Percentiles rank a stretch among this genome's conserved stretches.
These are phyloP conservation scores for Fusarium solani-melongenae DNA, from an alignment of 2,329 filamentous ascomycete species.

Conservation along the genomic window DNA sequence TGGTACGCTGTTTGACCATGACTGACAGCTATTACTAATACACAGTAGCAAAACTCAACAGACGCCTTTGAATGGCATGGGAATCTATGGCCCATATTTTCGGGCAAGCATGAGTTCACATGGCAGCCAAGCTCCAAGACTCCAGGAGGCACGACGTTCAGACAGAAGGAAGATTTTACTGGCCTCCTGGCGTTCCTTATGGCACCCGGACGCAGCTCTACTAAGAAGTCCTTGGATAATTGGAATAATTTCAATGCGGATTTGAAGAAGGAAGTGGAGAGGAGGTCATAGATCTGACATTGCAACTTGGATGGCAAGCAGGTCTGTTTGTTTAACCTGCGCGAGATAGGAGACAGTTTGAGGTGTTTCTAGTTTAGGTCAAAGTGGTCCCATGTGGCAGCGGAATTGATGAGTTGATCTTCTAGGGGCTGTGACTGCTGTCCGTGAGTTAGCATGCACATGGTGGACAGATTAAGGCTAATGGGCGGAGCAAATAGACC, in stretches of 20 bases:
- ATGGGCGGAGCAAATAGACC: too few relatives aligned
- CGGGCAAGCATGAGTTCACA: constrained; percentile 9
- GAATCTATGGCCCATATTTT: background rate
- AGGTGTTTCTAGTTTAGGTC: background rate
- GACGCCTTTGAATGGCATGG: constrained; percentile 9
- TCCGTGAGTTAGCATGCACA: too few relatives aligned
- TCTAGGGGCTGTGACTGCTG: too few relatives aligned
- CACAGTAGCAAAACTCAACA: background rate
- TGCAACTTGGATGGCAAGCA: background rate
- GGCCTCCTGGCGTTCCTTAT: constrained; percentile 11
- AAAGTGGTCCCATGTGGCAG: too few relatives aligned
- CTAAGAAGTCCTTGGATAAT: background rate
- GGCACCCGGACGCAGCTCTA: background rate
- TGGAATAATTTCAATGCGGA: constrained; percentile 5
- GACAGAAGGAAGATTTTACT: constrained; percentile 2
- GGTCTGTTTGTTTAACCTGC: background rate
- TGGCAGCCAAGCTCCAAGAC: constrained; percentile 15
- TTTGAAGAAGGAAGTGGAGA: constrained; percentile 16
- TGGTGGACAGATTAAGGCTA: too few relatives aligned
- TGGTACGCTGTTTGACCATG: background rate
- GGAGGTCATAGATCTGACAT: background rate
- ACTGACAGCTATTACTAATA: background rate
- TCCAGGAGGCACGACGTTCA: background rate
- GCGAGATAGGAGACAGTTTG: background rate
- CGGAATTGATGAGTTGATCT: too few relatives aligned